Evolutionary conservation across 495 filamentous ascomycete genomes (phyloP).

Genomic region (Penicillium tannophilum): DNA sequence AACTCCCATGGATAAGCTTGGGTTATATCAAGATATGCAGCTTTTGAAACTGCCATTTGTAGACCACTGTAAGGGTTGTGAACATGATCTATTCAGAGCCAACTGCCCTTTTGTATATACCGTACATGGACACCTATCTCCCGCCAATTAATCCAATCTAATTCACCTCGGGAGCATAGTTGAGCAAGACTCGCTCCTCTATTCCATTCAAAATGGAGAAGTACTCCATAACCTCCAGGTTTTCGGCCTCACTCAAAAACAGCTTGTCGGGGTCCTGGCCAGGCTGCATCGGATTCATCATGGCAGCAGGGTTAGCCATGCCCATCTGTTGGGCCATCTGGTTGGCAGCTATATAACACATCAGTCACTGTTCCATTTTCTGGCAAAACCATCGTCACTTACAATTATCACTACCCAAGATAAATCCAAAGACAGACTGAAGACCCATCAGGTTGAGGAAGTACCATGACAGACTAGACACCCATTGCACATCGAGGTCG

Average conservation of each 20-base stretch:
- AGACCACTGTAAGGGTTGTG: not conserved
- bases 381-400: conserved; percentile 28
- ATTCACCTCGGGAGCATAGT: conserved; percentile 34
- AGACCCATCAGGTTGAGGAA: conserved; percentile 95
- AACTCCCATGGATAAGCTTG: not conserved
- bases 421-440: conserved; percentile 96
- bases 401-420: conserved; percentile 95
- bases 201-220: conserved; percentile 85
- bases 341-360: conserved; percentile 68
- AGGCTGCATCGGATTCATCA: conserved; percentile 79
- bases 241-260: conserved; percentile 89
- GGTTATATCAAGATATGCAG: not conserved
- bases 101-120: conserved; percentile 12
- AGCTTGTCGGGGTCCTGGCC: conserved; percentile 95
- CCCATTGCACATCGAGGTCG: conserved; percentile 96
- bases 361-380: conserved; percentile 11
- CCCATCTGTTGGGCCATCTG: conserved; percentile 96
- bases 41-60: not conserved
- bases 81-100: conserved; percentile 3
- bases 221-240: conserved; percentile 91
- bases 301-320: conserved; percentile 70
- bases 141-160: conserved; percentile 14
- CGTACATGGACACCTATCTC: conserved; percentile 6
- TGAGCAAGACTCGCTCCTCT: conserved; percentile 74
- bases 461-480: conserved; percentile 98